These are phyloP conservation scores for Cajanus cajan DNA, from an alignment of 306 rosid species.

Conservation along the genomic window DNA sequence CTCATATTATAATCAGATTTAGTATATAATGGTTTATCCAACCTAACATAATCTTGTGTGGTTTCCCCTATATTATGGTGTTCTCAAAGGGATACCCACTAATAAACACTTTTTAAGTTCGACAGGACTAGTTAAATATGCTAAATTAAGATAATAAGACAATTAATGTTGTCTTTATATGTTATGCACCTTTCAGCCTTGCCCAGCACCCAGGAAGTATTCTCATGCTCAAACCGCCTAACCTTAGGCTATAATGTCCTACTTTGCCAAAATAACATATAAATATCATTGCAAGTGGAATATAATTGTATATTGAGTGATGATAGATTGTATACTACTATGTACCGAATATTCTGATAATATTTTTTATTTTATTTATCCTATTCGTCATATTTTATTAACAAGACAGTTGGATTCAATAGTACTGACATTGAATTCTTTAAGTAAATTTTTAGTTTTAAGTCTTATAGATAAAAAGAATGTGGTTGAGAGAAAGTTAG, in stretches of 20 bases:
- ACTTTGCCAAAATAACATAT: neutral
- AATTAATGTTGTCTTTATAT: conserved; percentile 27
- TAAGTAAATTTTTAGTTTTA: too few species aligned
- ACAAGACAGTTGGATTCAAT: too few species aligned
- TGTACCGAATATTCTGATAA: too few species aligned
- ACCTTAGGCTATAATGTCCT: neutral
- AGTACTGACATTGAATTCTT: too few species aligned
- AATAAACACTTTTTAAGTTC: conserved; percentile 11
- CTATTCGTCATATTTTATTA: too few species aligned
- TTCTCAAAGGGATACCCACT: conserved; percentile 30
- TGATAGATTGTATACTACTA: too few species aligned
- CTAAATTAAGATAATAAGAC: neutral
- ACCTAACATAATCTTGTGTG: conserved; percentile 12
- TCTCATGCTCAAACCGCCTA: neutral
- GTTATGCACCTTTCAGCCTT: conserved; percentile 21
- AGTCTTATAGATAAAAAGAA: too few species aligned
- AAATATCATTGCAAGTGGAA: too few species aligned
- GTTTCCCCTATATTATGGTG: neutral
- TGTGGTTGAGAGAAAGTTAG: too few species aligned
- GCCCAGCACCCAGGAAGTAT: conserved; percentile 23
- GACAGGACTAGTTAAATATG: neutral
- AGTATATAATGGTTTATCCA: conserved; percentile 31
- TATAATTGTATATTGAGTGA: too few species aligned
- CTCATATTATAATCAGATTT: neutral
- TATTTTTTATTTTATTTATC: too few species aligned